Evolutionary conservation across 306 rosid genomes (phyloP).

Genomic region (Vigna trinervia): DNA sequence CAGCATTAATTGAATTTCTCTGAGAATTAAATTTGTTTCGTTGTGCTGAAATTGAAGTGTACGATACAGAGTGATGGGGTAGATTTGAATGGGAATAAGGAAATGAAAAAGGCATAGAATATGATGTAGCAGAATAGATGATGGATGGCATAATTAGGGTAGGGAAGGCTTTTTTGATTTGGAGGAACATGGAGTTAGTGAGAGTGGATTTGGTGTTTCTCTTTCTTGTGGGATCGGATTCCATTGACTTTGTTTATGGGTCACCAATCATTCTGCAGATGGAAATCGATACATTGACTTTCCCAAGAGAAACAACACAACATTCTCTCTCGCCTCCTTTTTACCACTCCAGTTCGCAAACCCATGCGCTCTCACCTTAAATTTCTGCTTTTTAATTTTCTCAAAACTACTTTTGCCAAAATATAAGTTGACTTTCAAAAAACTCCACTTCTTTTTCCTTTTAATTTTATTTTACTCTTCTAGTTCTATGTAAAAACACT

Average conservation of each 20-base stretch:
- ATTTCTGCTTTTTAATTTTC: no score
- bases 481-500: no score
- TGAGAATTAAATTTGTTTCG: not conserved
- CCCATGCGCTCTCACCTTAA: constrained; percentile 13
- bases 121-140: not conserved
- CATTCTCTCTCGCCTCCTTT: constrained; percentile 36
- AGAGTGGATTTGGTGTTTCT: not conserved
- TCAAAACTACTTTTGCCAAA: no score
- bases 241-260: constrained; percentile 32
- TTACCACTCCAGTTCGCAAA: constrained; percentile 30
- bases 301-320: constrained; percentile 25
- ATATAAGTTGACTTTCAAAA: no score
- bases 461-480: no score
- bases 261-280: constrained; percentile 1
- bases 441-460: no score
- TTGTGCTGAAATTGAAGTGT: not conserved
- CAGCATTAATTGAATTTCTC: not conserved
- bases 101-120: not conserved
- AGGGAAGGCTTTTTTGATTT: not conserved
- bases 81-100: not conserved
- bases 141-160: constrained; percentile 12
- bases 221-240: not conserved
- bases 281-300: constrained; percentile 49
- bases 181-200: constrained; percentile 7
- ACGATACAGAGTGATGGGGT: not conserved